phyloP scores from a whole-genome alignment of 1,139 yeast genomes.

The Candida sp. region DNA sequence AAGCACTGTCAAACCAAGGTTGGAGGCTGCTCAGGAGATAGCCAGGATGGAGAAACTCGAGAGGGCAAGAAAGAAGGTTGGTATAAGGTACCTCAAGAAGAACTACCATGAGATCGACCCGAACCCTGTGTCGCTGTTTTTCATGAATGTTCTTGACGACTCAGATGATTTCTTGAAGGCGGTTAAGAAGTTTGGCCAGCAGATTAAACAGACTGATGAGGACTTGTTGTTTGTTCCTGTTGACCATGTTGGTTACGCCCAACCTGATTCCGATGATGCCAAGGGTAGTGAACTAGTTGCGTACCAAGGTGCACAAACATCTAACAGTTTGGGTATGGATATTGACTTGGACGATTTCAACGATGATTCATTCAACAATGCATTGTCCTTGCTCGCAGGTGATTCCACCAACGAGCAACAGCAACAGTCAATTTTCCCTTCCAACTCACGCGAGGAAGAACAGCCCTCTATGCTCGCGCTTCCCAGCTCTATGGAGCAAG shows the following conservation, averaged over 20 bases:
- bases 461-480: no score
- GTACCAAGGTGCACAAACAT: neutral
- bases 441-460: no score
- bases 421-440: no score
- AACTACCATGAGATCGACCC: conserved; percentile 18
- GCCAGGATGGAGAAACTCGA: conserved; percentile 2
- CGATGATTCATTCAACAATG: neutral
- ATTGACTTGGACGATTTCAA: conserved; percentile 1
- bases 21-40: conserved; percentile 4
- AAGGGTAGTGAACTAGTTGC: neutral
- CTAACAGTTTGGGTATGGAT: conserved; percentile 2
- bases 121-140: conserved; percentile 19
- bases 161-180: conserved; percentile 16
- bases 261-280: neutral
- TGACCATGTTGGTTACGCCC: neutral
- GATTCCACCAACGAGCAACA: no score
- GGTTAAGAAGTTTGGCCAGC: conserved; percentile 25
- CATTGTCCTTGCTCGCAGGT: neutral
- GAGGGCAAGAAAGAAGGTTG: conserved; percentile 6
- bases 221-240: conserved; percentile 1
- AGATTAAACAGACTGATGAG: neutral
- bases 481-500: no score
- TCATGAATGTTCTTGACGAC: conserved; percentile 17
- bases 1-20: conserved; percentile 2
- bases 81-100: conserved; percentile 10